A percentile compares a stretch with the other conserved stretches of the same genome.
These are phyloP conservation scores for Solanum sitiens DNA, from an alignment of 257 asterid genomes.

Conservation along the genomic window DNA sequence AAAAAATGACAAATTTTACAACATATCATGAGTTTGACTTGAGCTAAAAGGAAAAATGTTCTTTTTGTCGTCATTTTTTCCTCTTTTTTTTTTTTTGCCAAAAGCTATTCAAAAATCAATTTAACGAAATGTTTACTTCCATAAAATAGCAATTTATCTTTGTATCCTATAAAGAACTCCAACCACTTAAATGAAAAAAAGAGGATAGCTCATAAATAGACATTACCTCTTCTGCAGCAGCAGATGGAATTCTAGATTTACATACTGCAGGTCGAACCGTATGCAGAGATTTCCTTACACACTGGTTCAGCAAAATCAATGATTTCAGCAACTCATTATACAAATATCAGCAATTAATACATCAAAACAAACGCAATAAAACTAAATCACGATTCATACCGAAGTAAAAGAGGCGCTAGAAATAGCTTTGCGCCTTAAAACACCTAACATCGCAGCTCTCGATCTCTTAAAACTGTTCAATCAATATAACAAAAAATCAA, in stretches of 20 bases:
- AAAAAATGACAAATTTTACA: background rate
- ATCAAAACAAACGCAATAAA: background rate
- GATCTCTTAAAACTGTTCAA: slow-evolving; percentile 22
- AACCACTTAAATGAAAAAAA: background rate
- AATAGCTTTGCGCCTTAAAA: slow-evolving; percentile 73
- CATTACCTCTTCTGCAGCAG: slow-evolving; percentile 44
- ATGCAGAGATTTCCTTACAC: slow-evolving; percentile 36
- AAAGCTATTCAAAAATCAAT: background rate
- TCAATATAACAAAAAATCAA: background rate
- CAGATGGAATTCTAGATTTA: slow-evolving; percentile 22
- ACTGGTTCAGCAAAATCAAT: slow-evolving; percentile 20
- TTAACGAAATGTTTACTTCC: background rate
- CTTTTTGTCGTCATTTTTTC: too few species aligned
- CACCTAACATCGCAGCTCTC: slow-evolving; percentile 62
- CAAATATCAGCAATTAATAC: background rate
- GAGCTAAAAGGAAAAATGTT: background rate
- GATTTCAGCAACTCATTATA: background rate
- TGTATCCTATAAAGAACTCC: background rate
- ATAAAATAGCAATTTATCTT: background rate
- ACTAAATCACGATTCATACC: slow-evolving; percentile 15
- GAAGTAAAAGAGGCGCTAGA: slow-evolving; percentile 52
- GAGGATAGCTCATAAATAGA: background rate
- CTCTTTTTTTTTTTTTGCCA: background rate
- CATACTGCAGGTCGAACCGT: slow-evolving; percentile 33
- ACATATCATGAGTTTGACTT: background rate